These are phyloP conservation scores for Flammula alnicola DNA, from an alignment of 1,284 basidiomycete genomes.

Conservation along the genomic window DNA sequence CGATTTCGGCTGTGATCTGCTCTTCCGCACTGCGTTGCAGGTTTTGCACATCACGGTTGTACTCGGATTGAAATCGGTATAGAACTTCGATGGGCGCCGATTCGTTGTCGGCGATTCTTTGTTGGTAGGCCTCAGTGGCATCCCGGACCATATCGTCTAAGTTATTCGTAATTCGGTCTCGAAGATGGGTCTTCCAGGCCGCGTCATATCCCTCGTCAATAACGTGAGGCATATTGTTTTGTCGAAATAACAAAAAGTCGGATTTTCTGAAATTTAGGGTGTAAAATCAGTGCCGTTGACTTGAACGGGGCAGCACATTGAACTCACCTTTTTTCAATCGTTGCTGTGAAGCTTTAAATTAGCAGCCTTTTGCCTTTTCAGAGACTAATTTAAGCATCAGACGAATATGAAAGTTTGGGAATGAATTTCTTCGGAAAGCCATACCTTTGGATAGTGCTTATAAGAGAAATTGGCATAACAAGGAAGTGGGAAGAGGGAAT, in stretches of 20 bases:
- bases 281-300: too few relatives aligned
- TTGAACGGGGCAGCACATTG: not conserved
- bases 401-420: not conserved
- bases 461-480: constrained; percentile 8
- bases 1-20: constrained; percentile 23
- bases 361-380: constrained; percentile 11
- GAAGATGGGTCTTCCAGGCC: constrained; percentile 22
- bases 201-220: constrained; percentile 9
- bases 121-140: constrained; percentile 19
- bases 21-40: constrained; percentile 23
- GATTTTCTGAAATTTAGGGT: too few relatives aligned
- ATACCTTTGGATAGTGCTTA: constrained; percentile 1
- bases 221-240: constrained; percentile 18
- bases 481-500: constrained; percentile 8
- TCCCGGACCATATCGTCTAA: constrained; percentile 22
- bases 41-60: constrained; percentile 19
- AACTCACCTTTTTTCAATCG: not conserved
- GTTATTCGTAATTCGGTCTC: constrained; percentile 25
- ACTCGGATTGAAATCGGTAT: constrained; percentile 20
- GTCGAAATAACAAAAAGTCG: too few relatives aligned
- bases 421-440: not conserved
- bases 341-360: constrained; percentile 5
- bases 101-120: constrained; percentile 14
- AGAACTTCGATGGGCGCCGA: constrained; percentile 17
- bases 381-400: constrained; percentile 1